These are phyloP conservation scores for Fusarium aywerte DNA, from an alignment of 2,329 filamentous ascomycete species.

Conservation along the genomic window DNA sequence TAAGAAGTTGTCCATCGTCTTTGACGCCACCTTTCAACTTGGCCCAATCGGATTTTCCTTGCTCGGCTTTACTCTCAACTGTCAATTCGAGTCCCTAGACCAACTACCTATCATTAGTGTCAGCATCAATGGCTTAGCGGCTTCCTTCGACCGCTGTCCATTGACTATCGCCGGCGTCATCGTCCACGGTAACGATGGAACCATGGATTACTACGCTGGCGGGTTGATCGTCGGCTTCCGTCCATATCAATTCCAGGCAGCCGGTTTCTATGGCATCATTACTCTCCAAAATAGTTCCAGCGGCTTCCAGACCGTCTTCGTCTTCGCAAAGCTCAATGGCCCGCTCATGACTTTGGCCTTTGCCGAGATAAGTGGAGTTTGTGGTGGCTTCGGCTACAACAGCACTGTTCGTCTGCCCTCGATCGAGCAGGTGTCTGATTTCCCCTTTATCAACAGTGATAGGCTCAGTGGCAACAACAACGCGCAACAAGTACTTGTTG, in stretches of 20 bases:
- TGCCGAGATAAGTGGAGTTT: constrained; percentile 51
- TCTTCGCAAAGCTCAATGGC: constrained; percentile 54
- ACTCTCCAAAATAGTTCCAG: constrained; percentile 15
- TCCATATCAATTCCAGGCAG: constrained; percentile 53
- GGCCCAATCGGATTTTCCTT: constrained; percentile 4
- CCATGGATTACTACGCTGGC: constrained; percentile 51
- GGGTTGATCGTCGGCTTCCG: constrained; percentile 50
- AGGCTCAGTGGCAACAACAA: background rate
- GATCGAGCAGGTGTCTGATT: constrained; percentile 20
- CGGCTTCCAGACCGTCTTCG: constrained; percentile 49
- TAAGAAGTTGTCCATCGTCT: background rate
- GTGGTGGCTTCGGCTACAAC: constrained; percentile 56
- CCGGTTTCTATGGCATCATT: constrained; percentile 52
- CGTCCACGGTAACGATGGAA: constrained; percentile 39
- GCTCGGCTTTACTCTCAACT: background rate
- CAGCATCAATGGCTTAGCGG: constrained; percentile 49
- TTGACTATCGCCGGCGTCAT: constrained; percentile 53
- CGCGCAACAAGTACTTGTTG: background rate
- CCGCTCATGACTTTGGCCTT: constrained; percentile 54
- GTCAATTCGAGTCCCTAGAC: background rate
- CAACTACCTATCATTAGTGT: constrained; percentile 3
- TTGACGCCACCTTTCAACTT: constrained; percentile 3
- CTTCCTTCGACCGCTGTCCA: constrained; percentile 50
- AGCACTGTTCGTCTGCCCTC: constrained; percentile 48
- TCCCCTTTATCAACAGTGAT: constrained; percentile 33